Percentiles rank a stretch among this genome's conserved stretches.
Evolutionary conservation across 2,329 filamentous ascomycete genomes (phyloP).

Genomic region (Arthrobotrys sinensis): DNA sequence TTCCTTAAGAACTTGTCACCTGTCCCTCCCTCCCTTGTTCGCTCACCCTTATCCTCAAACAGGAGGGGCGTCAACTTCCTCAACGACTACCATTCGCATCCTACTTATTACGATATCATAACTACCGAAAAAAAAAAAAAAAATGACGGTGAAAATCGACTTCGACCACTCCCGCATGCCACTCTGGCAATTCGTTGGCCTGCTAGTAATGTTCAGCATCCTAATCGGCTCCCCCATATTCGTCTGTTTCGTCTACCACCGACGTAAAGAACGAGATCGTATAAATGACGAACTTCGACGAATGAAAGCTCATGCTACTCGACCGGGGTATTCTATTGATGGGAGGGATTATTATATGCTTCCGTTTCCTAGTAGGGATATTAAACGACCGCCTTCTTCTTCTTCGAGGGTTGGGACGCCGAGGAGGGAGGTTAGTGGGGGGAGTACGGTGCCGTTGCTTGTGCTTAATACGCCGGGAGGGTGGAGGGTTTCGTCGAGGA

Average conservation of each 20-base stretch:
- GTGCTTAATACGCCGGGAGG: conserved; percentile 5
- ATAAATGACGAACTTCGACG: conserved; percentile 19
- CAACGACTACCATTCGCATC: too few relatives aligned
- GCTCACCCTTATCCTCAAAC: too few relatives aligned
- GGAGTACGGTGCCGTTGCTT: conserved; percentile 33
- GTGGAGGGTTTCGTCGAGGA: conserved; percentile 4
- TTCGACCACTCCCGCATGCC: conserved; percentile 25
- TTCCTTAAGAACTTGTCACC: too few relatives aligned
- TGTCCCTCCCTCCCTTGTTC: too few relatives aligned
- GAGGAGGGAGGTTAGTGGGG: background rate
- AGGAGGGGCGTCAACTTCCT: too few relatives aligned
- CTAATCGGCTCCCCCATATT: conserved; percentile 49
- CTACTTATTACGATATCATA: too few relatives aligned
- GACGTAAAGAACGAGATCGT: conserved; percentile 41
- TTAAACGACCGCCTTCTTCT: conserved; percentile 11
- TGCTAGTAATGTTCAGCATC: conserved; percentile 51
- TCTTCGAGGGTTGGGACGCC: background rate
- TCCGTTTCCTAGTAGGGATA: conserved; percentile 37
- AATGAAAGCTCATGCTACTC: background rate
- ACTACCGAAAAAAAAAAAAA: background rate
- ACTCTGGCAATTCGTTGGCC: conserved; percentile 57
- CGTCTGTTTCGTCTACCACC: conserved; percentile 53
- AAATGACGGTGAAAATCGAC: background rate
- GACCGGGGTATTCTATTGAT: conserved; percentile 10
- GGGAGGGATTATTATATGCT: conserved; percentile 45